Evolutionary conservation across 2,329 filamentous ascomycete genomes (phyloP).

Genomic region (Alternaria hordeiaustralica): DNA sequence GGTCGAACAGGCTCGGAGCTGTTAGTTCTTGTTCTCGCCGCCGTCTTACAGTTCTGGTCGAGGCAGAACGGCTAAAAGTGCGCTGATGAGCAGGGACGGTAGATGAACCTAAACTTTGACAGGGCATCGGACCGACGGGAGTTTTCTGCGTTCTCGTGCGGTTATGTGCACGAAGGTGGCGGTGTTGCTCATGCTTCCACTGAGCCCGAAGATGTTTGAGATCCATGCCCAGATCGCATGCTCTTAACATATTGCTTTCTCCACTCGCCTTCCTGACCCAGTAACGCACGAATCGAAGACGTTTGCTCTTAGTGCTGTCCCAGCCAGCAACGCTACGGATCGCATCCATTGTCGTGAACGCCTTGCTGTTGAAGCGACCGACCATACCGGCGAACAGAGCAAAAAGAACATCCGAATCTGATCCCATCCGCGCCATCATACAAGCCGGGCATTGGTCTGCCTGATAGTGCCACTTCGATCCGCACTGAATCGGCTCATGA

Average conservation of each 20-base stretch:
- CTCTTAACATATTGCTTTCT: constrained; percentile 12
- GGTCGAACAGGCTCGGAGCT: neutral
- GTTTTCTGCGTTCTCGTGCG: neutral
- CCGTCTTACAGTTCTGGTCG: neutral
- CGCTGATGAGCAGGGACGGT: neutral
- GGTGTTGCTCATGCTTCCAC: constrained; percentile 9
- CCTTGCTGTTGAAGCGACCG: constrained; percentile 15
- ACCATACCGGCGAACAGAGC: constrained; percentile 39
- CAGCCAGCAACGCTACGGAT: constrained; percentile 8
- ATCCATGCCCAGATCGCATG: constrained; percentile 30
- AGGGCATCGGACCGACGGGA: neutral
- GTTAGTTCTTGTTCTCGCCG: neutral
- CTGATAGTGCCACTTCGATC: constrained; percentile 30
- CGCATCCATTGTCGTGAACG: neutral
- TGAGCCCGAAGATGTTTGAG: constrained; percentile 20
- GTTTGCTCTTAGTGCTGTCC: constrained; percentile 22
- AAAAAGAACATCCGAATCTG: constrained; percentile 26
- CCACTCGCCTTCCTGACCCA: constrained; percentile 28
- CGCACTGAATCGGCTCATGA: constrained; percentile 20
- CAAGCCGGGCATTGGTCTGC: constrained; percentile 36
- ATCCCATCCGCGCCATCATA: constrained; percentile 39
- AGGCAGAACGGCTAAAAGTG: neutral
- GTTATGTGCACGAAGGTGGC: neutral
- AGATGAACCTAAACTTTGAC: neutral
- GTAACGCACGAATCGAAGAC: constrained; percentile 32